These are phyloP conservation scores for Austroboletus niveus DNA, from an alignment of 1,284 basidiomycete genomes.

Conservation along the genomic window DNA sequence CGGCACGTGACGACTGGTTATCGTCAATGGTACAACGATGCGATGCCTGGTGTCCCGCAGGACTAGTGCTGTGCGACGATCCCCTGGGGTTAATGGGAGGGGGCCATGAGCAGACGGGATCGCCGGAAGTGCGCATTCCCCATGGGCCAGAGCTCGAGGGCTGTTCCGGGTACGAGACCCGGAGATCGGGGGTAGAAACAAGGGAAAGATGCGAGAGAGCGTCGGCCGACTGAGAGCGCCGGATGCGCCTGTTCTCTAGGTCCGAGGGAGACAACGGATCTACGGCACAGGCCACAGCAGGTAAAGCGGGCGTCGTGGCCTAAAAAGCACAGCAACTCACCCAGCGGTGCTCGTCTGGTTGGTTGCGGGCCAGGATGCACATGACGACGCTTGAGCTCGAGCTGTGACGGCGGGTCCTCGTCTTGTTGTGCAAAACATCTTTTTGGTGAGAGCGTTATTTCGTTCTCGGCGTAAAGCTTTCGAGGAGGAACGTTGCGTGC, in stretches of 20 bases:
- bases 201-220: conserved; percentile 11
- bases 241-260: conserved; percentile 17
- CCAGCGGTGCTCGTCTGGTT: conserved; percentile 20
- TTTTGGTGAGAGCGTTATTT: conserved; percentile 20
- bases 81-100: conserved; percentile 10
- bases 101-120: conserved; percentile 27
- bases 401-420: conserved; percentile 12
- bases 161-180: conserved; percentile 5
- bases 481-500: neutral
- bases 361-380: conserved; percentile 4
- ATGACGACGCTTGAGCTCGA: conserved; percentile 22
- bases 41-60: conserved; percentile 4
- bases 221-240: conserved; percentile 2
- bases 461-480: conserved; percentile 8
- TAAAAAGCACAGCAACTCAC: conserved; percentile 21
- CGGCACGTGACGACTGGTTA: conserved; percentile 7
- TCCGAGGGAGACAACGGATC: conserved; percentile 28
- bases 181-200: conserved; percentile 16
- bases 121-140: conserved; percentile 7
- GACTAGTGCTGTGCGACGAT: conserved; percentile 3
- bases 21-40: conserved; percentile 8
- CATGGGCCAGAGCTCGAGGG: conserved; percentile 8
- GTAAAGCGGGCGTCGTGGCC: neutral
- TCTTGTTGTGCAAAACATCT: conserved; percentile 19
- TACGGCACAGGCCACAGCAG: conserved; percentile 1